phyloP scores from a whole-genome alignment of 2,329 filamentous ascomycete species.

The Immersiporthe knoxdaviesiana region DNA sequence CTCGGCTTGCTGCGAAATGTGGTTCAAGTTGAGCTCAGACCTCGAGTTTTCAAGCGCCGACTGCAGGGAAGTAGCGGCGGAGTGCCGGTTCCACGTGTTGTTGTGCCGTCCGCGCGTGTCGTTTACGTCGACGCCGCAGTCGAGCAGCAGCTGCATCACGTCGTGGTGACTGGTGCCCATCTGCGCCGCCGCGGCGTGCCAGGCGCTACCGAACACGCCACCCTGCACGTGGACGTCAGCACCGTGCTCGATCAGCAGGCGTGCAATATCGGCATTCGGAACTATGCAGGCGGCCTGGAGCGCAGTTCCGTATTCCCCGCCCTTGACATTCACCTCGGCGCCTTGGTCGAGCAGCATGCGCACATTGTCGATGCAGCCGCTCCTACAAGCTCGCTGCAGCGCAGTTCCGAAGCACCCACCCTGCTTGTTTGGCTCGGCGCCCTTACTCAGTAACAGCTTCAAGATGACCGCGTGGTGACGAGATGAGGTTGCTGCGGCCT shows the following conservation, averaged over 20 bases:
- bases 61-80: not conserved
- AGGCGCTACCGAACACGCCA: not conserved
- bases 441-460: not conserved
- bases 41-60: not conserved
- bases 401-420: not conserved
- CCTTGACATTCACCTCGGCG: not conserved
- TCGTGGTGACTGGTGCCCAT: not conserved
- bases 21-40: too few relatives aligned
- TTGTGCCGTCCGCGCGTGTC: not conserved
- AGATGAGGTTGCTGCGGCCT: not conserved
- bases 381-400: not conserved
- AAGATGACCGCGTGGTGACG: not conserved
- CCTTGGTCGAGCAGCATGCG: not conserved
- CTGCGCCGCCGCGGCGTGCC: not conserved
- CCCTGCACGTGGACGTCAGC: not conserved
- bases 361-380: not conserved
- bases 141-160: not conserved
- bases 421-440: not conserved
- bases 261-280: not conserved
- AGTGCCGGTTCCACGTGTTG: too few relatives aligned
- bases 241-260: not conserved
- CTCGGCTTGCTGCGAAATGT: not conserved
- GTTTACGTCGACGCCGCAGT: not conserved
- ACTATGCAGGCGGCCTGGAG: not conserved
- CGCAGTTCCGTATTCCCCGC: not conserved